Conservation (phyloP, 2,329 filamentous ascomycete genomes). For the Fusarium graminum region DNA sequence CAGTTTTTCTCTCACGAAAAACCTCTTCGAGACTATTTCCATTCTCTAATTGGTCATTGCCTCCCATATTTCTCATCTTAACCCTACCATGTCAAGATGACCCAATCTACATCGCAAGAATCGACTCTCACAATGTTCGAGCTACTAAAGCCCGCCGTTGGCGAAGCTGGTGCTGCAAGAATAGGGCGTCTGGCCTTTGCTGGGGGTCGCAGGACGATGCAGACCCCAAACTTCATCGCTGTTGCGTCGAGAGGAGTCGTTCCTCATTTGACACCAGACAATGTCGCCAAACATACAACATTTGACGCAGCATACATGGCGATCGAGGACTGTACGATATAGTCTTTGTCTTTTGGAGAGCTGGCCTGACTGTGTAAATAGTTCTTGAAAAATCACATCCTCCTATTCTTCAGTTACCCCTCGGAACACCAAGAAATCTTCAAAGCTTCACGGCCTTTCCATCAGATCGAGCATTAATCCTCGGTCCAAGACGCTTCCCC, state of each 20-base stretch:
- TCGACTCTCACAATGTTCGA: slow-evolving; percentile 57
- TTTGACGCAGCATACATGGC: slow-evolving; percentile 82
- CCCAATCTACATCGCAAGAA: slow-evolving; percentile 37
- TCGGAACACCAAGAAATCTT: slow-evolving; percentile 67
- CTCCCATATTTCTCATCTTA: neutral
- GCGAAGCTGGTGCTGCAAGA: slow-evolving; percentile 66
- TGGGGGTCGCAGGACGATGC: slow-evolving; percentile 72
- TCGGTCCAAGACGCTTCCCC: slow-evolving; percentile 83
- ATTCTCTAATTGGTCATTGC: neutral
- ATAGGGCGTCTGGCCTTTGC: slow-evolving; percentile 75
- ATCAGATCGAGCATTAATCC: slow-evolving; percentile 72
- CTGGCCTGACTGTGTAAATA: slow-evolving; percentile 47
- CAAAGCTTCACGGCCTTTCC: slow-evolving; percentile 83
- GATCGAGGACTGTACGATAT: slow-evolving; percentile 87
- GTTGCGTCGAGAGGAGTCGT: slow-evolving; percentile 85
- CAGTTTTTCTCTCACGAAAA: neutral
- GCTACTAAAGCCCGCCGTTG: slow-evolving; percentile 58
- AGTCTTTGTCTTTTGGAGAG: neutral
- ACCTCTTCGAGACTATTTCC: neutral
- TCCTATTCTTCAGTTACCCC: slow-evolving; percentile 61
- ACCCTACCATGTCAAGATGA: slow-evolving; percentile 50
- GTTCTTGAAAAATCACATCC: slow-evolving; percentile 68
- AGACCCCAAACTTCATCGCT: slow-evolving; percentile 86
- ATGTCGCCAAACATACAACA: slow-evolving; percentile 73
- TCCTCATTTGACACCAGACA: slow-evolving; percentile 91